Base-by-base conservation (phyloP, 192 early-diverging fungal species). In the Phlyctochytrium arcticum region DNA sequence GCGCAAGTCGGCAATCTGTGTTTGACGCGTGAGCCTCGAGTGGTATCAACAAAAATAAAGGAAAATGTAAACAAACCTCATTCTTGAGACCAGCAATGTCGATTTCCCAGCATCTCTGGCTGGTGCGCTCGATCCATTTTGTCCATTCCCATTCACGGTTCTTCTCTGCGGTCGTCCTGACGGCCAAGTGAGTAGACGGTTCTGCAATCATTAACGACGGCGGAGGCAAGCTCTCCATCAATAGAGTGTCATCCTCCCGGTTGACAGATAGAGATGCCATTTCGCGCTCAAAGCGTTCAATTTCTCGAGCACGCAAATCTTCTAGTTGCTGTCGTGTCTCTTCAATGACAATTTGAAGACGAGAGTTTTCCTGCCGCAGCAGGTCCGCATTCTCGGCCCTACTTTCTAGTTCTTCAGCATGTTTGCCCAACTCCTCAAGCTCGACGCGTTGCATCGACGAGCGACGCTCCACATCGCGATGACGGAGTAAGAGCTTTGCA, bases 241-340 rank as follows among this genome's bases (percentile, higher is more conserved):
- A n/a, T n/a, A n/a, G n/a, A 19, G 12, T 2, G 2, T 44, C 39
- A 44, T 44, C 39, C 21, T 2, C 39, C 21, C 21, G 15, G 21
- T 44, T 19, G 12, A 44, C 39, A n/a, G 15, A 12, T 19, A 12
- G 30, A 53, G 24, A 26, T 3, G 62, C 7, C 50, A 54, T 19
- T 49, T 56, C 54, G 17, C 10, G 49, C 29, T 54, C 62, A 21
- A 54, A 15, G 17, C 17, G n/a, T 17, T 42, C 69, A 36, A 51
- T 36, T 10, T 21, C 15, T 46, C 30, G 23, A 4, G 61, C 48
- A 8, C 55, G 26, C 53, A 70, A 36, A 48, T 74, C 76, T 51
- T 78, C 76, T 39, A 78, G 24, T 51, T 74, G 76, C 47, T 68
- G 65, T n/a, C 37, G 36, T 46, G 71, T 21, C 61, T 74, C 67